A percentile compares a stretch with the other conserved stretches of the same genome.
Conservation (phyloP, 1,139 yeast species). For the Lizanozyma gosingica region DNA sequence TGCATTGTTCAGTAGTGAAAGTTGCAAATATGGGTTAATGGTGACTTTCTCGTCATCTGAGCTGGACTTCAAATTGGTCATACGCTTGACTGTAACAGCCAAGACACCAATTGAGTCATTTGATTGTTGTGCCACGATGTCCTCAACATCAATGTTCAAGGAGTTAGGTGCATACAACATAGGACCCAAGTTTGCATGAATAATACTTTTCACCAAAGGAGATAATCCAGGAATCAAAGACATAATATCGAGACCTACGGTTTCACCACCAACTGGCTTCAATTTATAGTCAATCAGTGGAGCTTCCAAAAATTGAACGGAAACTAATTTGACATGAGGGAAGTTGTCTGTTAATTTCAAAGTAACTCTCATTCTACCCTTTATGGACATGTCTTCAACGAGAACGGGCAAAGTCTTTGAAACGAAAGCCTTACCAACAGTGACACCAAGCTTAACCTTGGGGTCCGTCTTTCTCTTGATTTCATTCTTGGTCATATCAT, state of each 20-base stretch:
- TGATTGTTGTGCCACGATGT: constrained; percentile 50
- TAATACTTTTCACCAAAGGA: constrained; percentile 59
- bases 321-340: constrained; percentile 67
- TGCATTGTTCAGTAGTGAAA: constrained; percentile 37
- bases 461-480: constrained; percentile 65
- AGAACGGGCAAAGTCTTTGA: constrained; percentile 67
- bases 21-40: constrained; percentile 53
- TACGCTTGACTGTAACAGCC: constrained; percentile 52
- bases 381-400: constrained; percentile 70
- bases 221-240: constrained; percentile 73
- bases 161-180: constrained; percentile 80
- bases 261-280: constrained; percentile 85
- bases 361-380: constrained; percentile 63
- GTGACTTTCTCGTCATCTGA: constrained; percentile 27
- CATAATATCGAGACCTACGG: constrained; percentile 76
- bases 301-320: constrained; percentile 66
- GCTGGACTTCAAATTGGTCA: constrained; percentile 36
- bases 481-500: constrained; percentile 72
- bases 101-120: constrained; percentile 63
- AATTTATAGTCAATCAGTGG: constrained; percentile 70
- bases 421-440: constrained; percentile 70
- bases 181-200: constrained; percentile 65
- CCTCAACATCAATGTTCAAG: constrained; percentile 65
- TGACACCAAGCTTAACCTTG: constrained; percentile 69
- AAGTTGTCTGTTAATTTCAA: constrained; percentile 53